Evolutionary conservation across 352 stramenopile species (phyloP), one percentile per base, ranked within the genome.

Genomic region (Phytophthora pinifolia): DNA sequence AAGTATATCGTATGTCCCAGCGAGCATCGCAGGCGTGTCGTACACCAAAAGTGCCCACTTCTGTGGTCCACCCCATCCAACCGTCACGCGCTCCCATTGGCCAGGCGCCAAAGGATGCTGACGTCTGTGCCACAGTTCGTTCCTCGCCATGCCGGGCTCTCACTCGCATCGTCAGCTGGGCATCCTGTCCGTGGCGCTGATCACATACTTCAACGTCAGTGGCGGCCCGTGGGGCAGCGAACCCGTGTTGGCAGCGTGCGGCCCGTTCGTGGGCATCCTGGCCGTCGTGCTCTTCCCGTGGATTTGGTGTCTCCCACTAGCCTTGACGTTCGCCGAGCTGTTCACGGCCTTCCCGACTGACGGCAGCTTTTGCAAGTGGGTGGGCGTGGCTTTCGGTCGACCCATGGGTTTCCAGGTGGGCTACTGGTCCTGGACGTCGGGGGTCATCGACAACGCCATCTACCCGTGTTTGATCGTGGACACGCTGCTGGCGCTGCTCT

Each of bases 401-500:
- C 83, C 84, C 54, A 89, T 88, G 86, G 86, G 83, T 48, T 96
- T 96, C 65, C 77, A 92, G 35, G 76, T 91, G 25, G 83, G 82
- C 34, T 94, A 74, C 45, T 94, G 83, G 86, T 90, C 72, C 43
- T 95, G 85, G 85, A 77, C 86, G 22, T 70, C 74, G 5, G 80
- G 76, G 18, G 79, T 93, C 46, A 92, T 93, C 50, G 84, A 93
- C 66, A 92, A 89, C 34, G 79, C 83, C 41, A 90, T 92, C 67
- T 94, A 93, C 47, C 85, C 85, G 7, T 88, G 81, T 48, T 62
- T 95, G 2, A 87, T 90, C 36, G 83, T 91, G 34, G 83, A 93
- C 62, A 88, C 81, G 13, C 56, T 89, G 27, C 60, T 70, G 44
- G 62, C 71, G 17, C 46, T 88, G 6, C 47, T 66, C 17, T 7